Conservation (phyloP, 208 protist genomes). For the Acanthamoeba divionensis region DNA sequence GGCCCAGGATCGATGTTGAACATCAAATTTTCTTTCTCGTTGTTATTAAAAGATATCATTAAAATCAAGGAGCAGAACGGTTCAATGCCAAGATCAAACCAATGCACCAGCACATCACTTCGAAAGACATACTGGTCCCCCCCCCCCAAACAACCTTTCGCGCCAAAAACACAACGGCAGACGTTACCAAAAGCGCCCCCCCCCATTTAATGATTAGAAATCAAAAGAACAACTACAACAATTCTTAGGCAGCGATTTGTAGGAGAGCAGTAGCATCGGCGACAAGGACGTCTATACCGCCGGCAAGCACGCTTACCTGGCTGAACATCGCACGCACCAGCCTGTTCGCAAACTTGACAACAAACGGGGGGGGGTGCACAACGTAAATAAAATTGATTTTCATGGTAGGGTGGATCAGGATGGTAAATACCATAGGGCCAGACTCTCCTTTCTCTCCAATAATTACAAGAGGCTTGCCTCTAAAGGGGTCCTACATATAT, state of each 20-base stretch:
- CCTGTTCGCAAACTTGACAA: neutral
- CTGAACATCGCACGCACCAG: neutral
- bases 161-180: no score
- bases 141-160: no score
- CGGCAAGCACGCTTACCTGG: constrained; percentile 4
- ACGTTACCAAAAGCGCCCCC: no score
- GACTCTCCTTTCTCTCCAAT: neutral
- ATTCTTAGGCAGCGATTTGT: neutral
- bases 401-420: neutral
- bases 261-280: constrained; percentile 29
- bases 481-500: neutral
- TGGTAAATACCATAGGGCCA: neutral
- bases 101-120: no score
- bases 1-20: no score
- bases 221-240: no score
- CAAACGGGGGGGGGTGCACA: neutral
- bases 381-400: neutral
- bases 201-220: no score
- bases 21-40: no score
- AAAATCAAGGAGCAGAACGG: no score
- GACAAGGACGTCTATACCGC: constrained; percentile 44
- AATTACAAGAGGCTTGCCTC: neutral
- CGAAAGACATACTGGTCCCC: no score
- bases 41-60: no score
- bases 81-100: no score